phyloP scores from a whole-genome alignment of 768 basidiomycete species.

The Boletus patriciae region DNA sequence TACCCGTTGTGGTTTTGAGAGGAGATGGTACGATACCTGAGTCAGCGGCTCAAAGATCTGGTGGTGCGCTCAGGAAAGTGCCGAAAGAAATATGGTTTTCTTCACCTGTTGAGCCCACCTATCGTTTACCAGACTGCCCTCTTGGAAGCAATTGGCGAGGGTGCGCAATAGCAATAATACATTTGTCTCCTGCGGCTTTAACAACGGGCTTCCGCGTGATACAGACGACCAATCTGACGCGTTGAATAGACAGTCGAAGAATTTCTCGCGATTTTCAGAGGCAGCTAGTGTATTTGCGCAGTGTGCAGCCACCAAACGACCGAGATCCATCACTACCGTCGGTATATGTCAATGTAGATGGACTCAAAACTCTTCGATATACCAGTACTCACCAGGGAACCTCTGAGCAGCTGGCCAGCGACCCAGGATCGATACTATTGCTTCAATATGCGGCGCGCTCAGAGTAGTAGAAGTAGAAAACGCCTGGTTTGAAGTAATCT shows the following conservation, averaged over 20 bases:
- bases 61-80: constrained; percentile 7
- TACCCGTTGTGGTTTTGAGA: constrained; percentile 71
- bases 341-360: background rate
- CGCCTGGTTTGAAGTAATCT: constrained; percentile 42
- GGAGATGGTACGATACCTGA: constrained; percentile 49
- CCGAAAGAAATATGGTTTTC: constrained; percentile 3
- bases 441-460: constrained; percentile 54
- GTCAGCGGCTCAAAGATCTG: constrained; percentile 59
- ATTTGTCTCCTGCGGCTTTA: constrained; percentile 83
- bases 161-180: constrained; percentile 75
- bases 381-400: constrained; percentile 58
- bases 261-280: constrained; percentile 45
- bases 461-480: constrained; percentile 33
- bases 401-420: constrained; percentile 73
- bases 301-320: constrained; percentile 70
- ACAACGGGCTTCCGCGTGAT: constrained; percentile 53
- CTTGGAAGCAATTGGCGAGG: constrained; percentile 76
- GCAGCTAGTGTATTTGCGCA: constrained; percentile 52
- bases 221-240: constrained; percentile 62
- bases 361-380: background rate
- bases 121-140: constrained; percentile 43
- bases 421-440: constrained; percentile 60
- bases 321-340: constrained; percentile 76
- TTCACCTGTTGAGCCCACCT: constrained; percentile 56
- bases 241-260: constrained; percentile 62